Conservation (phyloP, 768 basidiomycete species). For the Mycena vitilis region DNA sequence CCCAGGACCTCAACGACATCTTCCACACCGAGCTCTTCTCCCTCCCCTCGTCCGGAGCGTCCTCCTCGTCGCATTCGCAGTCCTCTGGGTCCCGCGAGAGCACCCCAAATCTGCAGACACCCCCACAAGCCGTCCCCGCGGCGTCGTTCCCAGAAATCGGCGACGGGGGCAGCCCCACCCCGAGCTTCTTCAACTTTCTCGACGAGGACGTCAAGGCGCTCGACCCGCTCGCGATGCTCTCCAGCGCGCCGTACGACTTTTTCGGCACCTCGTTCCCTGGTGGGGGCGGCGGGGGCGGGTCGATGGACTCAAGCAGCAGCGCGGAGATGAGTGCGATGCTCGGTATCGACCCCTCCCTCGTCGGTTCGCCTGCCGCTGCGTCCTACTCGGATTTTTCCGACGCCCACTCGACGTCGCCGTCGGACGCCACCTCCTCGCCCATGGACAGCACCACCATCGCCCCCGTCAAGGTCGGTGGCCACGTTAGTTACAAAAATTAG, state of each 20-base stretch:
- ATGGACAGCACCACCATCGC: conserved; percentile 55
- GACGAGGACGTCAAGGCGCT: conserved; percentile 58
- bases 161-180: conserved; percentile 41
- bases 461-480: conserved; percentile 68
- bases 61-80: conserved; percentile 53
- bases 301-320: conserved; percentile 33
- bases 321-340: conserved; percentile 34
- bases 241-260: conserved; percentile 52
- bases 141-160: conserved; percentile 53
- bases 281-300: conserved; percentile 38
- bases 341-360: conserved; percentile 81
- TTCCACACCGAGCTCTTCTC: conserved; percentile 73
- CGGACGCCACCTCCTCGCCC: conserved; percentile 34
- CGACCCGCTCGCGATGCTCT: conserved; percentile 40
- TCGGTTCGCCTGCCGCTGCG: conserved; percentile 65
- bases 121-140: conserved; percentile 52
- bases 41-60: conserved; percentile 40
- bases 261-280: conserved; percentile 44
- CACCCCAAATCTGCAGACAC: conserved; percentile 58
- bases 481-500: no score
- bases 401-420: conserved; percentile 5
- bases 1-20: conserved; percentile 67
- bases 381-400: conserved; percentile 47
- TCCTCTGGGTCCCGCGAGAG: conserved; percentile 58
- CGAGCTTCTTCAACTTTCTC: conserved; percentile 56